Evolutionary conservation across 768 basidiomycete genomes (phyloP), one percentile per base, ranked within the genome.

Genomic region (Tricholoma bakamatsutake): DNA sequence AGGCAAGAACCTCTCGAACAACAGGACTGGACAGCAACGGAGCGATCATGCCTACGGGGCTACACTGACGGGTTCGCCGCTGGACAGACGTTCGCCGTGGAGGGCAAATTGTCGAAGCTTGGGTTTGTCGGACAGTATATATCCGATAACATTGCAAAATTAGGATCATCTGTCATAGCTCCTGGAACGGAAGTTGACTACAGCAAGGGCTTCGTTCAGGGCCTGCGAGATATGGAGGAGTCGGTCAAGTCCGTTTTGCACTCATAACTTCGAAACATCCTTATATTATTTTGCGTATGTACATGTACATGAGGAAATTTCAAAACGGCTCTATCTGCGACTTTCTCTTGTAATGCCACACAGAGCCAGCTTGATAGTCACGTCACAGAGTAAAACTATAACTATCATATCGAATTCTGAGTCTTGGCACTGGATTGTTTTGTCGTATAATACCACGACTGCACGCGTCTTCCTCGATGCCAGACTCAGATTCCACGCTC

Each of bases 91-190:
- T 88, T 88, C 65, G 81, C 80, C 2, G 62, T 67, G 7, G 67
- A 75, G 45, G 72, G 73, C 18, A 17, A 48, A 3, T 70, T 71
- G 64, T 80, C 78, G 28, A 78, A 71, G 57, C 71, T 87, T 1
- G 87, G 86, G 0, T 88, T 87, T 63, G 66, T 68, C 15, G 80
- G 76, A 5, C 86, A 88, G 60, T 85, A 79, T 61, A 74, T 87
- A n/a, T 56, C 31, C 15, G 84, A 87, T 57, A 76, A 72, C 35
- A 67, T 71, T 27, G 54, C 71, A 5, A 67, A 62, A n/a, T 69
- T 70, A 34, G 77, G 76, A 4, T 64, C 70, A 9, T 59, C 56
- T 18, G 67, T 71, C 15, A 64, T 79, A 17, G 62, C 61, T 9
- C 64, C 63, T 24, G 76, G 72, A 18, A 73, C 71, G n/a, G 73